Base-by-base conservation (phyloP, 495 filamentous ascomycete species). In the Xylaria bambusicola region DNA sequence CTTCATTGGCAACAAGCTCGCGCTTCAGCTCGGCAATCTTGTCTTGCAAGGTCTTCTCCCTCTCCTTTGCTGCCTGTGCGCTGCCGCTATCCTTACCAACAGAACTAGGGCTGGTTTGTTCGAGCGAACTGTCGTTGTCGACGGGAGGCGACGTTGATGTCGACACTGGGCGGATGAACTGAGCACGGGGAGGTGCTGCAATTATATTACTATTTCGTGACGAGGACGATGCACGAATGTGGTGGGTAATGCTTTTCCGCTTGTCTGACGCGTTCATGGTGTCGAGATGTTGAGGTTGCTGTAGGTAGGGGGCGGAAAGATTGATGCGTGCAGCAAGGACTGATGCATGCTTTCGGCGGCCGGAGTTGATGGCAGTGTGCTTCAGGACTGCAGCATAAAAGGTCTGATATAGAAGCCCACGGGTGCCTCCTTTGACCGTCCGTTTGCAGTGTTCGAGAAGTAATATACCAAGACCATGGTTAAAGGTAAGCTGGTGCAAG, bases 21-120 rank as follows among this genome's bases (percentile, higher is more conserved):
- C 66, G 67, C 62, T 79, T 74, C 45, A 83, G 70, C 17, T 71
- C 62, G 0, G 71, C 68, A 57, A 83, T 81, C 50, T 71, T 42
- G 20, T 60, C 49, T 62, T 69, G 52, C 41, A 71, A 54, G 17
- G 66, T 65, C 10, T 61, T 68, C 58, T 66, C 60, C 33, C 66
- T 65, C 20, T 68, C 63, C n/a, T 71, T 68, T 3, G 68, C 57
- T 24, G 35, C 23, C 20, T 40, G 51, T 55, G 48, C 15, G 2
- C 29, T 49, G 24, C 46, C 62, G 38, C 51, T 20, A 51, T 51
- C 56, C 20, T 58, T 56, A 10, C 52, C 36, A 3, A 35, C 49
- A 35, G 56, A 42, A n/a, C 26, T 45, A 35, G 56, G 33, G 23
- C 26, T 48, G 24, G 23, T 24, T 35, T 49, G 50, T 54, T 60